A percentile compares a stretch with the other conserved stretches of the same genome.
Evolutionary conservation across 768 basidiomycete species (phyloP).

Genomic region (Solioccasus polychromus): DNA sequence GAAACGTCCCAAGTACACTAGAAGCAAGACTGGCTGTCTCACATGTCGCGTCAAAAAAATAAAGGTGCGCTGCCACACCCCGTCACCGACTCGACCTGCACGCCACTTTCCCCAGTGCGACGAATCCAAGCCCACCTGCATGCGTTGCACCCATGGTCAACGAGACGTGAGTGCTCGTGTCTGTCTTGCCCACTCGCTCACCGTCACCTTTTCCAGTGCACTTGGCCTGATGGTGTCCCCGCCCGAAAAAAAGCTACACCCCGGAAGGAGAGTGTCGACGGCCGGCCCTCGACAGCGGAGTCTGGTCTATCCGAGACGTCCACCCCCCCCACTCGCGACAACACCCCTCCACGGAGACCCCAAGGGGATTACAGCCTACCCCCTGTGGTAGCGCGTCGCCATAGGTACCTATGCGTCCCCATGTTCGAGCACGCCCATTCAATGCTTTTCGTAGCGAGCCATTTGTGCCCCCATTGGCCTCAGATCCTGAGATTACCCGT

Average conservation of each 20-base stretch:
- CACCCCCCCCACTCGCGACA: slow-evolving; percentile 67
- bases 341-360: slow-evolving; percentile 56
- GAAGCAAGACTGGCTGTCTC: slow-evolving; percentile 92
- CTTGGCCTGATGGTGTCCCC: slow-evolving; percentile 81
- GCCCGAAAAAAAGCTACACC: slow-evolving; percentile 61
- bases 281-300: slow-evolving; percentile 70
- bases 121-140: slow-evolving; percentile 84
- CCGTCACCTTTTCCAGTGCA: slow-evolving; percentile 48
- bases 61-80: slow-evolving; percentile 53
- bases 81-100: slow-evolving; percentile 1
- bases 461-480: slow-evolving; percentile 41
- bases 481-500: slow-evolving; percentile 43
- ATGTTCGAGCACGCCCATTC: slow-evolving; percentile 4
- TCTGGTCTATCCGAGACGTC: slow-evolving; percentile 71
- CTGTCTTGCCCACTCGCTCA: slow-evolving; percentile 12
- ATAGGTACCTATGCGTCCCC: slow-evolving; percentile 29
- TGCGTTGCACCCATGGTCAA: slow-evolving; percentile 82
- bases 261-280: slow-evolving; percentile 58
- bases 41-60: slow-evolving; percentile 95
- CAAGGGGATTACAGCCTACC: slow-evolving; percentile 40
- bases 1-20: slow-evolving; percentile 89
- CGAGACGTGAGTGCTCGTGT: slow-evolving; percentile 56
- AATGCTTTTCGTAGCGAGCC: slow-evolving; percentile 37
- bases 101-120: slow-evolving; percentile 62
- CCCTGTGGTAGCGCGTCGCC: slow-evolving; percentile 38